Percentiles rank a stretch among this genome's conserved stretches.
Evolutionary conservation across 2,329 filamentous ascomycete species (phyloP).

Genomic region (Helotiales sp.): DNA sequence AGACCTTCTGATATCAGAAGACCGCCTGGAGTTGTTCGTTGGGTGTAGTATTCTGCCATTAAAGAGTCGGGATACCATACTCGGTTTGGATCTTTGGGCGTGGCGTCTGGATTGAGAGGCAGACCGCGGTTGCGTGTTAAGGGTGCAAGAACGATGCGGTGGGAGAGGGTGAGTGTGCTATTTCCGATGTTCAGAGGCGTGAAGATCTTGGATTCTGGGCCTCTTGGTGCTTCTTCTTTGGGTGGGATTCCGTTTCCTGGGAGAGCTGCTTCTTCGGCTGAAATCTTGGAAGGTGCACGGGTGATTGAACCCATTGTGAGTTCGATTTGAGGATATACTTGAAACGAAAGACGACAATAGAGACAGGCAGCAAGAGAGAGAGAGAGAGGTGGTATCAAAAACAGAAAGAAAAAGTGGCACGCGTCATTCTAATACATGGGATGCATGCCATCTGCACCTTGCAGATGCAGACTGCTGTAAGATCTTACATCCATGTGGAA

Average conservation of each 20-base stretch:
- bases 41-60: conserved; percentile 48
- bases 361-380: not conserved
- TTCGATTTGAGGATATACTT: not conserved
- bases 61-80: conserved; percentile 48
- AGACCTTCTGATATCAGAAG: conserved; percentile 56
- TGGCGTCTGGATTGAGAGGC: conserved; percentile 42
- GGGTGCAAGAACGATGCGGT: conserved; percentile 54
- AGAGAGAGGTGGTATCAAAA: not conserved
- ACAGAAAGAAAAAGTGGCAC: not conserved
- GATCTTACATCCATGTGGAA: too few species aligned
- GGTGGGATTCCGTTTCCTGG: conserved; percentile 52
- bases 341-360: not conserved
- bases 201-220: conserved; percentile 38
- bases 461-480: not conserved
- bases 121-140: conserved; percentile 53
- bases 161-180: conserved; percentile 44
- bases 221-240: conserved; percentile 25
- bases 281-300: conserved; percentile 35
- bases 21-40: conserved; percentile 51
- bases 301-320: conserved; percentile 21
- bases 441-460: not conserved
- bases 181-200: conserved; percentile 42
- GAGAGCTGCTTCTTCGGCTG: conserved; percentile 46
- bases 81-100: conserved; percentile 46
- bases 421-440: not conserved